Conservation (phyloP, 2,329 filamentous ascomycete genomes). For the Colletotrichum sp. region DNA sequence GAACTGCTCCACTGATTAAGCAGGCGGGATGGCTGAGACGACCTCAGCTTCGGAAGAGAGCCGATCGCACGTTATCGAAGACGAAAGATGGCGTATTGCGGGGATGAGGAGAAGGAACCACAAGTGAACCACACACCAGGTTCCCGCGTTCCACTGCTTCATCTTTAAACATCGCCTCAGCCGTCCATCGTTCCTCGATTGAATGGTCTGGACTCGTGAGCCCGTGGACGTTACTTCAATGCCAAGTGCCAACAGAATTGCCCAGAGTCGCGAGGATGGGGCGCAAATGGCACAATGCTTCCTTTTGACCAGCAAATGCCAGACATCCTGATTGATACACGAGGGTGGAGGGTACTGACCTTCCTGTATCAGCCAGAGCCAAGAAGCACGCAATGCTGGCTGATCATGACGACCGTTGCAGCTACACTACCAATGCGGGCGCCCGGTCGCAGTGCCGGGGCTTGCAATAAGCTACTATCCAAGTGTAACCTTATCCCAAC, state of each 20-base stretch:
- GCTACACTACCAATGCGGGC: not conserved
- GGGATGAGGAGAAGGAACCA: not conserved
- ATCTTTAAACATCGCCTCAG: not conserved
- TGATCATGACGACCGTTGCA: slow-evolving; percentile 8
- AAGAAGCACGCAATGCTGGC: slow-evolving; percentile 18
- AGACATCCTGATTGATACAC: not conserved
- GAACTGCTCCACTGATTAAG: not conserved
- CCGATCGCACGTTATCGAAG: not conserved
- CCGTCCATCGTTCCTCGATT: not conserved
- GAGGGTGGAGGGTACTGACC: not conserved
- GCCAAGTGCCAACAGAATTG: not conserved
- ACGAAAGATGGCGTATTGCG: not conserved
- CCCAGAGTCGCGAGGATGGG: not conserved
- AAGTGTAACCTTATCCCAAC: not conserved
- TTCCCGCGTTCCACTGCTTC: not conserved
- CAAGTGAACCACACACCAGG: no score
- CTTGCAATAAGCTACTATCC: not conserved
- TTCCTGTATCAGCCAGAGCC: slow-evolving; percentile 16
- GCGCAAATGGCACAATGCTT: not conserved
- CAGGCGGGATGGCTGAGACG: not conserved
- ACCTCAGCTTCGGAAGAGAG: not conserved
- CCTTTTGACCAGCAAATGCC: not conserved
- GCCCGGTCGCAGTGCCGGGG: not conserved
- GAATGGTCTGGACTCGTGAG: not conserved
- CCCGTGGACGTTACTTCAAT: not conserved